phyloP scores from a whole-genome alignment of 805 yeast genomes.

The Nakazawaea laoshanensis region DNA sequence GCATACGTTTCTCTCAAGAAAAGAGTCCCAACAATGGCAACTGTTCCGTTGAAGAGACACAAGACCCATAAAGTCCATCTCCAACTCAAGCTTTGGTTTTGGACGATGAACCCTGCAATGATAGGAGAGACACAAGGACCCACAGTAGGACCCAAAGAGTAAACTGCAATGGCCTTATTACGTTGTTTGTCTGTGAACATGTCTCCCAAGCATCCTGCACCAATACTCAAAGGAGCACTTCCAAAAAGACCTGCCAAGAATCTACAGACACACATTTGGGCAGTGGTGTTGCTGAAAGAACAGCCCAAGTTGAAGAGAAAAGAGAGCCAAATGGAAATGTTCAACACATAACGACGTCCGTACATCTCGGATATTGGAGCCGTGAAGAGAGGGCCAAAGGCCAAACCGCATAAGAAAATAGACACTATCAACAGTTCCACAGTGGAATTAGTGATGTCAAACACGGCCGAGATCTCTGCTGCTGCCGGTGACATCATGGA shows the following conservation, averaged over 20 bases:
- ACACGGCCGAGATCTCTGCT: constrained; percentile 33
- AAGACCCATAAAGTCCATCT: constrained; percentile 57
- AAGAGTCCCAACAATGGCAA: constrained; percentile 34
- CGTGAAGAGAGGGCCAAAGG: constrained; percentile 53
- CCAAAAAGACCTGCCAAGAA: constrained; percentile 63
- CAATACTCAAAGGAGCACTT: constrained; percentile 59
- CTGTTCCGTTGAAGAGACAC: constrained; percentile 41
- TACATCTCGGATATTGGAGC: constrained; percentile 64
- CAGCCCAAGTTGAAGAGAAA: constrained; percentile 48
- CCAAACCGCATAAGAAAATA: constrained; percentile 63
- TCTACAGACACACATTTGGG: constrained; percentile 50
- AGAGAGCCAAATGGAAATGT: constrained; percentile 39
- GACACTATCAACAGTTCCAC: constrained; percentile 49
- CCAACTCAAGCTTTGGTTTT: constrained; percentile 44
- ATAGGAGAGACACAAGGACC: constrained; percentile 60
- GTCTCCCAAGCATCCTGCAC: constrained; percentile 64
- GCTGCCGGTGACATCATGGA: constrained; percentile 58
- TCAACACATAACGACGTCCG: constrained; percentile 53
- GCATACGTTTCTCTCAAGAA: constrained; percentile 52
- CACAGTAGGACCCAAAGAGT: constrained; percentile 39
- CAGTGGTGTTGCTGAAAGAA: constrained; percentile 46
- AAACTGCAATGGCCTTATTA: constrained; percentile 47
- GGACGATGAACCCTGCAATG: constrained; percentile 42
- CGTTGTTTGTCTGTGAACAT: constrained; percentile 43
- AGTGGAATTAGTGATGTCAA: constrained; percentile 30